A percentile compares a stretch with the other conserved stretches of the same genome.
Evolutionary conservation across 345 rosid species (phyloP).

Genomic region (Gossypium anomalum): DNA sequence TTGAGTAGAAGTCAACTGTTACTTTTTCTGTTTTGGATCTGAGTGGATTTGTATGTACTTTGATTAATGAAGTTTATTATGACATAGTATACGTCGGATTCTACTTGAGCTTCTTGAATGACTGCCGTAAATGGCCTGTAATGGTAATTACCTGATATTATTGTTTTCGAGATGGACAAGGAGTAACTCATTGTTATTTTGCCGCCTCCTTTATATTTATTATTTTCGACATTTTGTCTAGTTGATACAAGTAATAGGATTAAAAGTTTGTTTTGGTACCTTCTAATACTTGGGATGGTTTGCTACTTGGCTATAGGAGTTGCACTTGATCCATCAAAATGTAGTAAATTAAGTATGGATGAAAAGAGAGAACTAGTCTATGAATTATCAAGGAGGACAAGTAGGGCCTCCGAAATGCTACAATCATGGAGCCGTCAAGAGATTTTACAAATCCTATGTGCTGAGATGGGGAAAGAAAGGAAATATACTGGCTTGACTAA

Average conservation of each 20-base stretch:
- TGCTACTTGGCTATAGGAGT: constrained; percentile 24
- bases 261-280: not conserved
- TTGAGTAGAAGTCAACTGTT: constrained; percentile 23
- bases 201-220: too few relatives aligned
- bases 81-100: not conserved
- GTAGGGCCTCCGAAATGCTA: constrained; percentile 58
- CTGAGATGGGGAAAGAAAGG: constrained; percentile 95
- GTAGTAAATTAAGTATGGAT: constrained; percentile 53
- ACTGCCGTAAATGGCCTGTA: not conserved
- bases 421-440: constrained; percentile 94
- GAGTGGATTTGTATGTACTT: not conserved
- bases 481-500: constrained; percentile 90
- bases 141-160: not conserved
- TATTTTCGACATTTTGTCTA: not conserved
- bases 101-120: not conserved
- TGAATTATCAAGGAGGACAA: constrained; percentile 61
- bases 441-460: constrained; percentile 84
- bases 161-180: not conserved
- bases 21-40: constrained; percentile 5
- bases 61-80: constrained; percentile 8
- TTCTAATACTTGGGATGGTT: constrained; percentile 2
- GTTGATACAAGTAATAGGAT: not conserved
- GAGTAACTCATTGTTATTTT: not conserved
- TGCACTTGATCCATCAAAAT: constrained; percentile 47
- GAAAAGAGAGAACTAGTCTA: constrained; percentile 84